Percentiles rank a stretch among this genome's conserved stretches.
phyloP scores from a whole-genome alignment of 352 stramenopile species.

The Globisporangium polare region DNA sequence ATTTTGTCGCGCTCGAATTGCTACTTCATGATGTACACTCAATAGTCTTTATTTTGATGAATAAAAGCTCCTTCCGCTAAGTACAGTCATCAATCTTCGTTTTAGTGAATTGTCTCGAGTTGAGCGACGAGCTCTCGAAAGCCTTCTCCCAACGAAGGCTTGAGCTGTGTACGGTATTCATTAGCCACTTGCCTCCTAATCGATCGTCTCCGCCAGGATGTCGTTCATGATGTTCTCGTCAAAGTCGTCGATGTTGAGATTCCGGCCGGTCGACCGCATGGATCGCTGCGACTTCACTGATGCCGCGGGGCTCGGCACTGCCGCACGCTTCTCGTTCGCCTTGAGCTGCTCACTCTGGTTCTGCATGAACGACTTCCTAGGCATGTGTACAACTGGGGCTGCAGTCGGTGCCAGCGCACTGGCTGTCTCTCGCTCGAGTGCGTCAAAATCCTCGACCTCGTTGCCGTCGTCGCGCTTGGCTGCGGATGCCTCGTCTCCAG shows the following conservation, averaged over 20 bases:
- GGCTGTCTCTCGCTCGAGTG: slow-evolving; percentile 16
- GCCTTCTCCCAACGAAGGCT: too few species aligned
- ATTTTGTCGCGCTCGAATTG: too few species aligned
- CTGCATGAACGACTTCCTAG: neutral
- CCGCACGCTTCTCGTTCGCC: neutral
- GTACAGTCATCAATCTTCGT: too few species aligned
- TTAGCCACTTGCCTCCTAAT: neutral
- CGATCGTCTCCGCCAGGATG: slow-evolving; percentile 35
- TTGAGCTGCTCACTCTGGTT: slow-evolving; percentile 7
- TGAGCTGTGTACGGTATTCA: too few species aligned
- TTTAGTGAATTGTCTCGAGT: neutral
- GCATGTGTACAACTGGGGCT: neutral
- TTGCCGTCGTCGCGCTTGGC: slow-evolving; percentile 13
- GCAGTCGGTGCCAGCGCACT: neutral
- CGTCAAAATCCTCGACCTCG: slow-evolving; percentile 12
- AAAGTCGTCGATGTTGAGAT: slow-evolving; percentile 49
- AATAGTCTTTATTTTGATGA: too few species aligned
- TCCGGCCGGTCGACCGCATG: slow-evolving; percentile 9
- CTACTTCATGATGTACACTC: too few species aligned
- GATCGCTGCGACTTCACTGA: slow-evolving; percentile 9
- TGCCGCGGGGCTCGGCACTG: slow-evolving; percentile 2
- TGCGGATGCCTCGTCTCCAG: neutral
- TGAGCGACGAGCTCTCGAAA: neutral
- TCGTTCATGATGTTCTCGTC: slow-evolving; percentile 69
- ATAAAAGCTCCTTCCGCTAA: too few species aligned